Evolutionary conservation across 371 early-diverging fungal species (phyloP), one percentile per base, ranked within the genome.

Genomic region (Mucor irregularis): DNA sequence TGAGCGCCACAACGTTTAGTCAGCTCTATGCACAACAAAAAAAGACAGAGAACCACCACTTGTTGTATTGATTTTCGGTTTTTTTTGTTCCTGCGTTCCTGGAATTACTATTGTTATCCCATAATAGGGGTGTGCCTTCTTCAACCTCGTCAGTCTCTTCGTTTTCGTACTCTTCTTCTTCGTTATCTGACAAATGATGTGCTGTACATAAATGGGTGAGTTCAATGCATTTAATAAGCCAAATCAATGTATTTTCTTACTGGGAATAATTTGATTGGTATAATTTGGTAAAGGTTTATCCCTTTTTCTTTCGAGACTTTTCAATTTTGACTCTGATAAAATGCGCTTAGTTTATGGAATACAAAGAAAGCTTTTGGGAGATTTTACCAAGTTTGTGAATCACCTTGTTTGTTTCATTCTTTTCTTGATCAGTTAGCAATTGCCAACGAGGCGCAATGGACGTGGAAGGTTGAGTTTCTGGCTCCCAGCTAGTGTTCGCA

Each of bases 71-170:
- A 16, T 38, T 21, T 34, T 60, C 48, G 17, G 53, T 46, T 30
- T 53, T 47, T 34, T 47, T 47, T 9, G 42, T 29, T 37, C 24
- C 33, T 22, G 35, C 37, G 9, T 51, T 30, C 1, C 35, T 17
- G 1, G 34, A 24, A 8, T n/a, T 34, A 4, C 35, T 16, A 11
- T 34, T 53, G 16, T 17, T 43, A 8, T 54, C 30, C 61, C 61
- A 61, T 31, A 61, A 43, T 14, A 61, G 33, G 11, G 61, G 55
- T 17, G 55, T 29, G 5, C 61, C 61, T 38, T 61, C 61, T 31
- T 39, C 40, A 5, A 48, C 53, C 42, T 49, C 56, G 4, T 56
- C 48, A 21, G 9, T 21, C 4, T 42, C 53, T 29, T 29, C 53
- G 29, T 28, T 17, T 3, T 22, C 4, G 11, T 10, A 8, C 3